Base-by-base conservation (phyloP, 805 yeast genomes). In the Soucietia sequanensis region DNA sequence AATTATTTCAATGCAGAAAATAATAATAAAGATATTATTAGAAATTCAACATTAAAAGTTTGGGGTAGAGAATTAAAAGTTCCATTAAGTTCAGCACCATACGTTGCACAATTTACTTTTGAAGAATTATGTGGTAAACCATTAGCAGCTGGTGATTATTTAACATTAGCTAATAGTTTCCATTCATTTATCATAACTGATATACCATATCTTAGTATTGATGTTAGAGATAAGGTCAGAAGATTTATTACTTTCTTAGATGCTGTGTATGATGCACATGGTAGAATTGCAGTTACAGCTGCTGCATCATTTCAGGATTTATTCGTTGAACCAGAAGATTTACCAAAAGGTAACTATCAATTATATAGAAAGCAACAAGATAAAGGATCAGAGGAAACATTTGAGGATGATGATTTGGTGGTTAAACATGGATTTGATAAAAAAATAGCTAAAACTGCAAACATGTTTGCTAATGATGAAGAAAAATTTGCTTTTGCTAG, bases 401-500 rank as follows among this genome's bases (percentile, higher is more conserved):
- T 62, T 30, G 77, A 73, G 39, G 60, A 76, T 37, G 86, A 80
- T 48, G 80, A 76, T 16, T 60, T 85, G 57, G 85, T 84, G 15
- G 72, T 70, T n/a, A 73, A 80, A 40, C 88, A 85, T 58, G 95
- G 93, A 0, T 82, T 86, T 43, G 84, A 82, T 46, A 75, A 79
- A 41, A 78, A 78, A 42, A 68, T 84, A 39, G 90, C 87, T 8
- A 74, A 78, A 46, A 78, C 79, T 52, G 84, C 89, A 1, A 54
- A 78, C 46, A 76, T 85, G 76, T 91, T 93, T 65, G 86, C 85
- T 31, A 75, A 93, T 26, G 98, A 89, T 60, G 99, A 91, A 60
- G 99, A 91, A 63, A 77, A 83, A 58, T 93, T 91, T 66, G 99
- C 99, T 14, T 91, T 91, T 69, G 96, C 96, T 0, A 76, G 99